phyloP scores from a whole-genome alignment of 192 early-diverging fungal species.

The Dissophora globulifera region DNA sequence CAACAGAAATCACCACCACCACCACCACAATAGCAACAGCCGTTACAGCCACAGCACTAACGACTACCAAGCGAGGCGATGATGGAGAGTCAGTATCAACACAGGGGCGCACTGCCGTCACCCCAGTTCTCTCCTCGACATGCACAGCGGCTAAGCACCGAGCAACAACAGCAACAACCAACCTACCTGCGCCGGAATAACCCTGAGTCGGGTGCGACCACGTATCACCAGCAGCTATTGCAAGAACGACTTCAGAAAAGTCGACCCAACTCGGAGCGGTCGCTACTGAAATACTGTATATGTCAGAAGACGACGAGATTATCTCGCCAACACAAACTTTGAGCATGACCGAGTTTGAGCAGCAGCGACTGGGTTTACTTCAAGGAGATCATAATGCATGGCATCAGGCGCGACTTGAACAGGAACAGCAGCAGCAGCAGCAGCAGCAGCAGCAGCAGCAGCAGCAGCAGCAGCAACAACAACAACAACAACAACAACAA shows the following conservation, averaged over 20 bases:
- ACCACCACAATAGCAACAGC: slow-evolving; percentile 11
- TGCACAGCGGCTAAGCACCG: not conserved
- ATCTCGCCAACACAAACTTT: not conserved
- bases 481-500: too few relatives aligned
- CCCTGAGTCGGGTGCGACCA: slow-evolving; percentile 7
- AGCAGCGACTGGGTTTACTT: slow-evolving; percentile 3
- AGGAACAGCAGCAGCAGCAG: slow-evolving; percentile 12
- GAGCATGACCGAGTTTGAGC: not conserved
- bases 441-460: not conserved
- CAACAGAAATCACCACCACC: not conserved
- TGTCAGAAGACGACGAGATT: not conserved
- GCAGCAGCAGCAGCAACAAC: not conserved
- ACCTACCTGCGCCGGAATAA: not conserved
- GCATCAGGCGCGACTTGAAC: slow-evolving; percentile 9
- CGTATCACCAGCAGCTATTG: slow-evolving; percentile 23
- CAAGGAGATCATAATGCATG: slow-evolving; percentile 17
- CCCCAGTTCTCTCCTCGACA: slow-evolving; percentile 2
- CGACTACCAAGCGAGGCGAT: slow-evolving; percentile 12
- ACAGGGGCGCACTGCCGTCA: slow-evolving; percentile 21
- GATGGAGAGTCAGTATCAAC: slow-evolving; percentile 29
- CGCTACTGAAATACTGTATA: not conserved
- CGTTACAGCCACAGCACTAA: not conserved
- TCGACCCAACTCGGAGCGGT: not conserved
- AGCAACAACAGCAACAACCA: too few relatives aligned
- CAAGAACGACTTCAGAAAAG: slow-evolving; percentile 10